Conservation (phyloP, 495 filamentous ascomycete species). For the Penicillium cosmopolitanum region DNA sequence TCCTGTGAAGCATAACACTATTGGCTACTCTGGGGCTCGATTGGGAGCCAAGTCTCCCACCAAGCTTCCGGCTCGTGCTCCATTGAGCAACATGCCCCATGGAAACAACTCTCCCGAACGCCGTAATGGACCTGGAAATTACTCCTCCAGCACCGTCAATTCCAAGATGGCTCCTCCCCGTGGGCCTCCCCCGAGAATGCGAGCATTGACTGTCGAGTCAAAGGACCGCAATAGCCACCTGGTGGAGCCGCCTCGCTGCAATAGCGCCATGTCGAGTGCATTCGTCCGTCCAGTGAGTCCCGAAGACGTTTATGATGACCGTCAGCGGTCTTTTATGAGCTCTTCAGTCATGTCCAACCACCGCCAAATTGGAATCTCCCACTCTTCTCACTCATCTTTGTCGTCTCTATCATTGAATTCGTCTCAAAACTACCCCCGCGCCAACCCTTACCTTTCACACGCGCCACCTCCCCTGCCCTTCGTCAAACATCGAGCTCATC, state of each 20-base stretch:
- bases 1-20: conserved; percentile 59
- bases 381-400: conserved; percentile 43
- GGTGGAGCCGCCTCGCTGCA: conserved; percentile 62
- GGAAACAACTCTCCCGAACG: conserved; percentile 86
- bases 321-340: conserved; percentile 54
- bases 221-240: conserved; percentile 63
- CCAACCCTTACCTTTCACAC: conserved; percentile 47
- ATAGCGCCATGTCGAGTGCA: conserved; percentile 65
- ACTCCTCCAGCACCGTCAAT: conserved; percentile 56
- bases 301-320: conserved; percentile 86
- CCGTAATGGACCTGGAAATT: conserved; percentile 50
- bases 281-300: conserved; percentile 77
- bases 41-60: conserved; percentile 64
- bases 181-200: conserved; percentile 87
- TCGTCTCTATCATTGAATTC: conserved; percentile 46
- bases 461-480: conserved; percentile 54
- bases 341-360: conserved; percentile 45
- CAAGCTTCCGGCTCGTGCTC: conserved; percentile 80
- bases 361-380: conserved; percentile 38
- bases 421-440: conserved; percentile 40
- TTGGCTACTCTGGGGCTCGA: conserved; percentile 46
- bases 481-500: conserved; percentile 76
- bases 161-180: conserved; percentile 64
- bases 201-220: conserved; percentile 71
- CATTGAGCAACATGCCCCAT: conserved; percentile 77